A percentile compares a stretch with the other conserved stretches of the same genome.
These are phyloP conservation scores for Paradendryphiella salina DNA, from an alignment of 2,329 filamentous ascomycete species.

Conservation along the genomic window DNA sequence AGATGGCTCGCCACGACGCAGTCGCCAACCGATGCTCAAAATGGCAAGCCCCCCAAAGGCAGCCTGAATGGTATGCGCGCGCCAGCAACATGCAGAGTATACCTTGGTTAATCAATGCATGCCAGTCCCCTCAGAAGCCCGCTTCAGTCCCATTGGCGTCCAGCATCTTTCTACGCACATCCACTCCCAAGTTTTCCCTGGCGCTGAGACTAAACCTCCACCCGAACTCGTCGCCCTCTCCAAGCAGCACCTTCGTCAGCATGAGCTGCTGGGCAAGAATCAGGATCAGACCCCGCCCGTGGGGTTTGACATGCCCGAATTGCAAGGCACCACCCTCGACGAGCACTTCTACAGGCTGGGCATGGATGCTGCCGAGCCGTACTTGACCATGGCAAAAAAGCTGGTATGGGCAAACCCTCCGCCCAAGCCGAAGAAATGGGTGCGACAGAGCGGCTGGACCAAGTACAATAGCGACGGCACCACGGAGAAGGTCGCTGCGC, in stretches of 20 bases:
- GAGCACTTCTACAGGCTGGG: conserved; percentile 93
- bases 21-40: conserved; percentile 6
- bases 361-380: conserved; percentile 83
- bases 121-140: conserved; percentile 57
- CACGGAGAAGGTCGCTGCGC: conserved; percentile 72
- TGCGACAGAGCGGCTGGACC: conserved; percentile 83
- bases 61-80: conserved; percentile 31
- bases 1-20: conserved; percentile 35
- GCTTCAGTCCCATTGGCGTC: conserved; percentile 91
- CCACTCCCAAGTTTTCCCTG: conserved; percentile 78
- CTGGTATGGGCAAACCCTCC: conserved; percentile 67
- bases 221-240: conserved; percentile 77
- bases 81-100: background rate
- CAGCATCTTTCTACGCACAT: conserved; percentile 88
- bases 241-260: conserved; percentile 77
- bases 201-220: conserved; percentile 58
- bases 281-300: conserved; percentile 74
- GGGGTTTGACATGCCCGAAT: conserved; percentile 78
- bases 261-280: conserved; percentile 89
- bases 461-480: conserved; percentile 80
- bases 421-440: conserved; percentile 71
- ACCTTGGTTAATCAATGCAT: background rate
- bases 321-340: conserved; percentile 81
- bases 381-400: conserved; percentile 71
- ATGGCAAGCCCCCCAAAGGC: conserved; percentile 6